These are phyloP conservation scores for Phaeolepiota aurea DNA, from an alignment of 768 basidiomycete species.

Conservation along the genomic window DNA sequence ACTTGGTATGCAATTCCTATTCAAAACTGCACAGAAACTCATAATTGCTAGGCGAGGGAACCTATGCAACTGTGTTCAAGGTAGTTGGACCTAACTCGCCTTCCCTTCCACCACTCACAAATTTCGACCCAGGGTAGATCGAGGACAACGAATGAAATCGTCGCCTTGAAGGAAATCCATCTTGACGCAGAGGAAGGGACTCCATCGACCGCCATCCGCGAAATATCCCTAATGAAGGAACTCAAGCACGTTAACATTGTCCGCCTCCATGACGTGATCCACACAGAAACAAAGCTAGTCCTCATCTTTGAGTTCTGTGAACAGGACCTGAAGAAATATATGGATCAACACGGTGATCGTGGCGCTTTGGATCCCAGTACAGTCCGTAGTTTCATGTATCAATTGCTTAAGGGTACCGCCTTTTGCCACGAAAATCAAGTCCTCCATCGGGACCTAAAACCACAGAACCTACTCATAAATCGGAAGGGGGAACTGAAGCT, in stretches of 20 bases:
- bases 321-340: conserved; percentile 97
- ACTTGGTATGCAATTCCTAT: conserved; percentile 42
- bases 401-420: conserved; percentile 92
- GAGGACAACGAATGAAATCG: conserved; percentile 95
- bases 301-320: conserved; percentile 99
- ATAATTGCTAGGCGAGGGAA: conserved; percentile 77
- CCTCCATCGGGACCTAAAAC: conserved; percentile 94
- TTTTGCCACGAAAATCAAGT: conserved; percentile 99
- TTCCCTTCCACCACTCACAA: conserved; percentile 1
- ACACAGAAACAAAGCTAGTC: conserved; percentile 96
- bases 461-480: conserved; percentile 97
- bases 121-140: conserved; percentile 66
- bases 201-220: conserved; percentile 95
- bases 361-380: conserved; percentile 87
- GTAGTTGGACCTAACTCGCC: conserved; percentile 26
- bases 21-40: conserved; percentile 13
- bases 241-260: conserved; percentile 99
- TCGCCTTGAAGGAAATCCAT: conserved; percentile 97
- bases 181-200: conserved; percentile 99
- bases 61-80: conserved; percentile 97
- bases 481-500: conserved; percentile 94
- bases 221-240: conserved; percentile 99
- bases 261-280: conserved; percentile 96
- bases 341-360: conserved; percentile 96
- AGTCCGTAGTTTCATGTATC: conserved; percentile 96